Conservation (phyloP, 148 eudicot species). For the Chenopodium berlandieri region DNA sequence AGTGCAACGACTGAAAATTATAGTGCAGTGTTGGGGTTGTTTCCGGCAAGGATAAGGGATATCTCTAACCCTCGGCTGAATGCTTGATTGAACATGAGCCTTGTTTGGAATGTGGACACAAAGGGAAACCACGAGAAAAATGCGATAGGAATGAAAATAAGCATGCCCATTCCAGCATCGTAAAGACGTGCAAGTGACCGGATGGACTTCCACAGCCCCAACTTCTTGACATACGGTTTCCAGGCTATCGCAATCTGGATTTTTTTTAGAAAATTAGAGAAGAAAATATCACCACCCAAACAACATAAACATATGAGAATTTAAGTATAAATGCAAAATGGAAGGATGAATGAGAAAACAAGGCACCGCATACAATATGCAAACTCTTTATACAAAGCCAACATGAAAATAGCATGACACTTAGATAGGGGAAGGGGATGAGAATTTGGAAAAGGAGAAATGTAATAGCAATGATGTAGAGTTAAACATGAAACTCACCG, state of each 20-base stretch:
- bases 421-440: not conserved
- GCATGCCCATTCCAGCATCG: constrained; percentile 98
- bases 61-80: constrained; percentile 97
- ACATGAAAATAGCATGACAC: not conserved
- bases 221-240: constrained; percentile 71
- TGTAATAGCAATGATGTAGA: not conserved
- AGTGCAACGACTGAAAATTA: constrained; percentile 26
- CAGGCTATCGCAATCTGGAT: constrained; percentile 87
- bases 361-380: not conserved
- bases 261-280: not conserved
- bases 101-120: constrained; percentile 90
- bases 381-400: not conserved
- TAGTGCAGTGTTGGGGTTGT: constrained; percentile 72
- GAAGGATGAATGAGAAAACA: not conserved
- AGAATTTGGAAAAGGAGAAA: not conserved
- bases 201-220: constrained; percentile 88
- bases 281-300: not conserved
- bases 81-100: constrained; percentile 99
- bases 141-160: constrained; percentile 88
- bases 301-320: not conserved
- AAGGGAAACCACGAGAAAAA: constrained; percentile 95
- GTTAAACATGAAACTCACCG: constrained; percentile 45
- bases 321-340: not conserved
- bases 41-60: constrained; percentile 97
- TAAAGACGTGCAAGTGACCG: constrained; percentile 86